Conservation (phyloP, 1,284 basidiomycete species). For the Cutaneotrichosporon sp. region DNA sequence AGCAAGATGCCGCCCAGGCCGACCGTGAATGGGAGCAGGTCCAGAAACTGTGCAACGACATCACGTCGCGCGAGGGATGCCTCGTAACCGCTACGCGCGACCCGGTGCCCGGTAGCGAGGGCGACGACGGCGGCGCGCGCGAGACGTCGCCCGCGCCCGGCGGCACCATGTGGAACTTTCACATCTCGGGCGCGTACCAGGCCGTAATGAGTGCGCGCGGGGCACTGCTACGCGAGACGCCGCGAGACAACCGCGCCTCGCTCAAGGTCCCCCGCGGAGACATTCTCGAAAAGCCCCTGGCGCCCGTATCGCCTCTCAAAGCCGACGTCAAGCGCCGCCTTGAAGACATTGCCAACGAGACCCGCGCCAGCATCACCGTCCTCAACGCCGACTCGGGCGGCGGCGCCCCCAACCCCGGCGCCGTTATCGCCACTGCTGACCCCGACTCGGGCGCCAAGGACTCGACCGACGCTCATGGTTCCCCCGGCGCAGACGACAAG, state of each 20-base stretch:
- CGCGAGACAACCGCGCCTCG: conserved; percentile 73
- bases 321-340: conserved; percentile 77
- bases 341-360: conserved; percentile 86
- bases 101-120: conserved; percentile 1
- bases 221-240: conserved; percentile 80
- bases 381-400: conserved; percentile 41
- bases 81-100: conserved; percentile 72
- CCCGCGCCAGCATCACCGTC: conserved; percentile 81
- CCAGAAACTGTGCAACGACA: conserved; percentile 72
- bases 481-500: conserved; percentile 5
- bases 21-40: conserved; percentile 58
- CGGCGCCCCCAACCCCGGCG: conserved; percentile 15
- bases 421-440: conserved; percentile 33
- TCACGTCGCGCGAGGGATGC: conserved; percentile 72
- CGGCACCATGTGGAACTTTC: conserved; percentile 65
- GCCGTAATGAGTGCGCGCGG: conserved; percentile 88
- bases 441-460: conserved; percentile 14
- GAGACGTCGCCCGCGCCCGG: not conserved
- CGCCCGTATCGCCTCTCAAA: conserved; percentile 67
- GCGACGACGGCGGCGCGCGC: not conserved
- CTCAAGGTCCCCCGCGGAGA: conserved; percentile 90
- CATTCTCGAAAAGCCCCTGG: conserved; percentile 75
- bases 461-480: conserved; percentile 3
- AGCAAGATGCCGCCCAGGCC: conserved; percentile 22
- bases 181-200: conserved; percentile 83